Percentiles rank a stretch among this genome's conserved stretches.
phyloP scores from a whole-genome alignment of 306 rosid genomes.

The Ziziphus jujuba region DNA sequence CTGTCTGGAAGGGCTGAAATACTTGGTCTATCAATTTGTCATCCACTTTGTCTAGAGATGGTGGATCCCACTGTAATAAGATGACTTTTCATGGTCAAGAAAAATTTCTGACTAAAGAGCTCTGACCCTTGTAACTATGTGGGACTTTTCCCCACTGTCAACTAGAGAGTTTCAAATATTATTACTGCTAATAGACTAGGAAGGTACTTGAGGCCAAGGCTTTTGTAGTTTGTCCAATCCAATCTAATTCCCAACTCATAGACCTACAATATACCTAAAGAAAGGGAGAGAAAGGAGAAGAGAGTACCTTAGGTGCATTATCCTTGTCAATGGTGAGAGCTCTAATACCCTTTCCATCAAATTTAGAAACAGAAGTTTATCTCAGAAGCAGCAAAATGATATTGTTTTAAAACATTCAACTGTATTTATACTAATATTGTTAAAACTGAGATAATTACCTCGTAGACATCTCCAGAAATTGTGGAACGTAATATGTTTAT shows the following conservation, averaged over 20 bases:
- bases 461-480: conserved; percentile 84
- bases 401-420: background rate
- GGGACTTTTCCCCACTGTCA: background rate
- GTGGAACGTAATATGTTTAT: conserved; percentile 58
- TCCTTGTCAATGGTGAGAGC: conserved; percentile 94
- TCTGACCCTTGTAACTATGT: background rate
- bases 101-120: conserved; percentile 9
- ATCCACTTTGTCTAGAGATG: conserved; percentile 56
- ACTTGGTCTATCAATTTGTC: conserved; percentile 52
- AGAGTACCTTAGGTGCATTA: conserved; percentile 84
- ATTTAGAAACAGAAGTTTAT: conserved; percentile 28
- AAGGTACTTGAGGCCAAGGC: too few species aligned
- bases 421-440: background rate
- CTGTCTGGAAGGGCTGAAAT: conserved; percentile 57
- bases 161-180: too few species aligned
- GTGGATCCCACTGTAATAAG: conserved; percentile 72
- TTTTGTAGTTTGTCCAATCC: background rate
- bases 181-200: too few species aligned
- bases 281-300: background rate
- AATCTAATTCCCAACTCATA: background rate
- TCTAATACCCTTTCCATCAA: conserved; percentile 74
- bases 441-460: conserved; percentile 52
- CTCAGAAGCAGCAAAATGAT: conserved; percentile 8
- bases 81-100: background rate
- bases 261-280: background rate